Evolutionary conservation across 129 eudicot species (phyloP).

Genomic region (Tanacetum coccineum): DNA sequence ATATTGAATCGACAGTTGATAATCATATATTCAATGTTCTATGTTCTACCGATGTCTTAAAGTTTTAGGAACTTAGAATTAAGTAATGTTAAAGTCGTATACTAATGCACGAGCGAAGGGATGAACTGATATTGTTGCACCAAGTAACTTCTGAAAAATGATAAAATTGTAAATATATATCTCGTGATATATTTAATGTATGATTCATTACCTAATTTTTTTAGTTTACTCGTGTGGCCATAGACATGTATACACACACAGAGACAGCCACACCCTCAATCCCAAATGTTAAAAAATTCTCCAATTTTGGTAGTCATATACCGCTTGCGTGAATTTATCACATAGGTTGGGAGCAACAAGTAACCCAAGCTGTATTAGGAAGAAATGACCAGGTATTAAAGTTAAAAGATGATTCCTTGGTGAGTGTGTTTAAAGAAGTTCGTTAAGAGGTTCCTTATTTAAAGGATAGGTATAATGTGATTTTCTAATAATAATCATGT

Average conservation of each 20-base stretch:
- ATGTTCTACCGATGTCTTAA: background rate
- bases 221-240: background rate
- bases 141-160: background rate
- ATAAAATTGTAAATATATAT: background rate
- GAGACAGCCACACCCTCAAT: background rate
- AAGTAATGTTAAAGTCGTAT: too few species aligned
- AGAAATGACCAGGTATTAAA: too few species aligned
- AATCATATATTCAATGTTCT: background rate
- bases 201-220: background rate
- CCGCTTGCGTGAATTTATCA: background rate
- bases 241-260: background rate
- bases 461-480: too few species aligned
- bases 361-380: too few species aligned
- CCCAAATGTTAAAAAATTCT: constrained; percentile 4
- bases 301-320: background rate
- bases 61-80: background rate
- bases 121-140: background rate
- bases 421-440: too few species aligned
- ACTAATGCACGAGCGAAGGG: background rate
- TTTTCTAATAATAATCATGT: too few species aligned
- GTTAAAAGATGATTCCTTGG: too few species aligned
- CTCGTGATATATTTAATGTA: background rate
- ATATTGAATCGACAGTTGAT: background rate
- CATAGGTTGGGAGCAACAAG: background rate
- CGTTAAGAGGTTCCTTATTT: too few species aligned